Percentiles rank a stretch among this genome's conserved stretches.
phyloP scores from a whole-genome alignment of 371 early-diverging fungal species.

The Nosema muscidifuracis region DNA sequence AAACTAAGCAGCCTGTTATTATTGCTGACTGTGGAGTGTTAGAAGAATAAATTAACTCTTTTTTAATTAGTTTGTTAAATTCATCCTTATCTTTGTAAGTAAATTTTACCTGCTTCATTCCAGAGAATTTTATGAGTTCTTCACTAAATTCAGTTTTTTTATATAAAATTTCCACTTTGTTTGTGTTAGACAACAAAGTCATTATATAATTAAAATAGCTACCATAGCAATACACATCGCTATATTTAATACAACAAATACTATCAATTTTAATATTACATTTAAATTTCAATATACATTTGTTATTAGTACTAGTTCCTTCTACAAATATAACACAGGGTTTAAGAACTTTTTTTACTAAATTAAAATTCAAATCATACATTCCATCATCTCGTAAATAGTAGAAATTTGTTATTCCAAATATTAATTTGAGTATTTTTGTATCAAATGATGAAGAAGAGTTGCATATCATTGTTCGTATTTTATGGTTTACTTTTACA shows the following conservation, averaged over 20 bases:
- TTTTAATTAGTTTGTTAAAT: slow-evolving; percentile 26
- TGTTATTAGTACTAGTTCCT: slow-evolving; percentile 48
- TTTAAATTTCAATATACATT: slow-evolving; percentile 32
- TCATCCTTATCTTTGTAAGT: slow-evolving; percentile 31
- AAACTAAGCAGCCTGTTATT: not conserved
- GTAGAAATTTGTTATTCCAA: slow-evolving; percentile 21
- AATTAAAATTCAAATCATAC: slow-evolving; percentile 1
- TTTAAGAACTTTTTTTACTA: not conserved
- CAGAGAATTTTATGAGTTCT: not conserved
- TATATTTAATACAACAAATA: slow-evolving; percentile 52
- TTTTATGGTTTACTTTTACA: not conserved
- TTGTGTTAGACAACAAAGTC: slow-evolving; percentile 36
- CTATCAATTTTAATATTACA: slow-evolving; percentile 20
- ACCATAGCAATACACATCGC: slow-evolving; percentile 43
- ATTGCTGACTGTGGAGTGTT: slow-evolving; percentile 3
- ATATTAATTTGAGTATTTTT: slow-evolving; percentile 27
- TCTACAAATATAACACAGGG: slow-evolving; percentile 45
- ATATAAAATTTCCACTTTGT: slow-evolving; percentile 35
- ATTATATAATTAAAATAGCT: slow-evolving; percentile 37
- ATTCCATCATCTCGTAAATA: slow-evolving; percentile 18
- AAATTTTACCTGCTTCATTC: slow-evolving; percentile 31
- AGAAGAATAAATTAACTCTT: not conserved
- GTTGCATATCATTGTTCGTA: slow-evolving; percentile 19
- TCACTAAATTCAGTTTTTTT: slow-evolving; percentile 19
- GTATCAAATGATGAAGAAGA: slow-evolving; percentile 40